phyloP scores from a whole-genome alignment of 306 rosid species.

The Malus fusca region DNA sequence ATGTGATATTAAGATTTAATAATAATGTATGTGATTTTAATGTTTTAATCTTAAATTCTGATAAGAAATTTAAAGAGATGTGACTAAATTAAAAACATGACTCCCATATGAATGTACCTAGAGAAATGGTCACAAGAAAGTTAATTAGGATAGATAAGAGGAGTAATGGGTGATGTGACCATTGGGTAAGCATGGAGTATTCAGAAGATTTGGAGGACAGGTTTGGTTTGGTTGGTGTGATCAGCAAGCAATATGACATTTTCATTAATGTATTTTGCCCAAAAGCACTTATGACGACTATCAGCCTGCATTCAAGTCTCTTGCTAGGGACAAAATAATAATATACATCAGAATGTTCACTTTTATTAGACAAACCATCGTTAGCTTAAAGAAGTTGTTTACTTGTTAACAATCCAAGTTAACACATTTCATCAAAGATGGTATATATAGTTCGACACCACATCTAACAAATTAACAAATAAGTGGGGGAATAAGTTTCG shows the following conservation, averaged over 20 bases:
- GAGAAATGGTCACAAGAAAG: neutral
- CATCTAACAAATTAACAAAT: neutral
- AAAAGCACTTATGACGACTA: neutral
- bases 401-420: neutral
- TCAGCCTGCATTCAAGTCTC: neutral
- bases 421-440: neutral
- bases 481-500: neutral
- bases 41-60: neutral
- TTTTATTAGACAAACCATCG: neutral
- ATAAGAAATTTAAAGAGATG: neutral
- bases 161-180: neutral
- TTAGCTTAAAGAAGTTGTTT: neutral
- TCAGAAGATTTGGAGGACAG: neutral
- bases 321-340: too few relatives aligned
- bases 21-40: too few relatives aligned
- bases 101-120: neutral
- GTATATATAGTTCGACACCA: neutral
- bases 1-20: too few relatives aligned
- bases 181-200: neutral
- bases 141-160: neutral
- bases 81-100: neutral
- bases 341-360: neutral
- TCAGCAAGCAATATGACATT: neutral
- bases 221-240: slow-evolving; percentile 17
- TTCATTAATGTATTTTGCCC: neutral